These are phyloP conservation scores for Kwoniella europaea DNA, from an alignment of 768 basidiomycete genomes.

Conservation along the genomic window DNA sequence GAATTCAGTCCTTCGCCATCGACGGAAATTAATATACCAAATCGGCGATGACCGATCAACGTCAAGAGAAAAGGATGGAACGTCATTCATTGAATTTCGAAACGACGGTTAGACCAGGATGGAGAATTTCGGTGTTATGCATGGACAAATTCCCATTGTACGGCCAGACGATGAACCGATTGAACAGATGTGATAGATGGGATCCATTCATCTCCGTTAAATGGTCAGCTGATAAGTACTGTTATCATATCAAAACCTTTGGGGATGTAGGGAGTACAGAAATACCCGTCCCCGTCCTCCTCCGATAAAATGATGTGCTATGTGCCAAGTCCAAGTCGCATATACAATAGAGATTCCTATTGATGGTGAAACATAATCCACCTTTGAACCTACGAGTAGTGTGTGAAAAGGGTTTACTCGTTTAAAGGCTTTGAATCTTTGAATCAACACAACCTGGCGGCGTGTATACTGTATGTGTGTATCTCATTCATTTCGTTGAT, in stretches of 20 bases:
- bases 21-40: background rate
- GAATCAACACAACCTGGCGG: background rate
- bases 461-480: background rate
- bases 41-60: constrained; percentile 1
- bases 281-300: background rate
- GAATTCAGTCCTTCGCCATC: background rate
- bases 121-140: background rate
- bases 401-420: constrained; percentile 1
- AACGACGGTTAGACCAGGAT: background rate
- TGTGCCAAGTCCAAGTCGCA: background rate
- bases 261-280: background rate
- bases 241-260: background rate
- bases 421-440: background rate
- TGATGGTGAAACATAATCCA: constrained; percentile 4
- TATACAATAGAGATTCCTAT: background rate
- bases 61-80: background rate
- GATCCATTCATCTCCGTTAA: background rate
- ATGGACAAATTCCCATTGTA: background rate
- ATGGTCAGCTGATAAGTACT: background rate
- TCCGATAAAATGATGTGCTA: background rate
- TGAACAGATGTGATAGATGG: background rate
- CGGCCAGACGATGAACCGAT: background rate
- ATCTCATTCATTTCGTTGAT: background rate
- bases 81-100: background rate
- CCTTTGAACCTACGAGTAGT: background rate